Base-by-base conservation (phyloP, 192 early-diverging fungal genomes). In the Backusella australiensis region DNA sequence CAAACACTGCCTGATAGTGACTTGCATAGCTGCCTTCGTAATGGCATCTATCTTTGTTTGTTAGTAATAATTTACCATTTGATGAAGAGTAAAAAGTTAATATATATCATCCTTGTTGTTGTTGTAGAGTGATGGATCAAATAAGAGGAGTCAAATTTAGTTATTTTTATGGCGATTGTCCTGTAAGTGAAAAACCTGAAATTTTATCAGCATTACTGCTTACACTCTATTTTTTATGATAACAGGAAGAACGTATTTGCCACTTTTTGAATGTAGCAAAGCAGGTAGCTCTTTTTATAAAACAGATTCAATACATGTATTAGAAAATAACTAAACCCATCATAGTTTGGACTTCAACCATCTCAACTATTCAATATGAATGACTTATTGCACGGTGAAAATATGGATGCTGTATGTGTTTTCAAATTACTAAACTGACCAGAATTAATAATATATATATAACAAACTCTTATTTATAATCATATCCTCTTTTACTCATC, bases 21-120 rank as follows among this genome's bases (percentile, higher is more conserved):
- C 71, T 83, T 95, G 23, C 87, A 87, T 29, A 80, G 83, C n/a
- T 85, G 86, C 26, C 85, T 95, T 12, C 87, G 89, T 70, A 91
- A 93, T 68, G 94, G 94, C 35, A 89, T 93, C 4, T 81, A 93
- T 11, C 86, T 95, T 29, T 95, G 93, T 83, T 82, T 81, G 89
- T 91, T 81, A 78, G 83, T 78, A 70, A 67, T 94, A 85, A 81
- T 65, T 74, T 94, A 35, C 76, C 86, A 26, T 93, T 93, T n/a
- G 86, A 87, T 7, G 89, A 80, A 12, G 87, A 94, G 44, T 85
- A 84, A 75, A 82, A 87, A 73, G 91, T 95, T 74, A 92, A 88
- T 78, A 85, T 34, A 90, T 44, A 44, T 44, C 42, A 44, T 44
- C 0, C 3, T 84, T 46, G 80, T 8, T 53, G 80, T 8, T 53